Base-by-base conservation (phyloP, 2,329 filamentous ascomycete species). In the Ophiocordyceps camponoti-floridani region DNA sequence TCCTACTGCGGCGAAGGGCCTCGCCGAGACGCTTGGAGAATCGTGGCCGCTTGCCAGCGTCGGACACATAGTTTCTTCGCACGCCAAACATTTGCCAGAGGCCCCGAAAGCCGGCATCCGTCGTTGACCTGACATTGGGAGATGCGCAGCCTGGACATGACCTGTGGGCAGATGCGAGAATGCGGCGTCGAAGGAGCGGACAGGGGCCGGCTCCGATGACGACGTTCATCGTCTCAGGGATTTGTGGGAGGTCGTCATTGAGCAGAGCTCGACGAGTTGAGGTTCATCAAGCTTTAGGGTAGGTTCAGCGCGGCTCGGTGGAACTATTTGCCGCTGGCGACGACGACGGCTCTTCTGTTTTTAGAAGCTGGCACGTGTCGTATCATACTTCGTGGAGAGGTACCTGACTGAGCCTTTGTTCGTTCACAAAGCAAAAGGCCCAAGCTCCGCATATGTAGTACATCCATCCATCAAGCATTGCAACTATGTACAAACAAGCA, bases 1-100 rank as follows among this genome's bases (percentile, higher is more conserved):
- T 72, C 60, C 69, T 75, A 50, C 65, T 68, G 51, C 68, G 69
- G 49, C 62, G 65, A 44, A 71, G 58, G 40, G 70, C 69, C 47
- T 64, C 64, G 26, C 69, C 63, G 46, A 75, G 62, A 27, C 69
- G 67, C 43, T 70, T 67, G 28, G 70, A 67, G 59, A 75, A 74
- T 47, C 64, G 64, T 35, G 64, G 68, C 49, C 66, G 60, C 49
- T 65, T 64, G 45, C 65, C 64, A 40, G 67, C 62, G 51, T 51
- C 52, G 46, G 58, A 59, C 33, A 61, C 54, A 30, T 60, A 62
- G 43, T 47, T 26, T n/a, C 19, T 19, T 23, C 19, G 35, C 37
- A 47, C 23, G 23, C 23, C 23, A 23, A 23, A 23, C 23, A 23
- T 23, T 5, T 23, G 23, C 23, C 23, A 5, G 23, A 23, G 23